Conservation (phyloP, 805 yeast genomes). For the Zygosaccharomyces siamensis region DNA sequence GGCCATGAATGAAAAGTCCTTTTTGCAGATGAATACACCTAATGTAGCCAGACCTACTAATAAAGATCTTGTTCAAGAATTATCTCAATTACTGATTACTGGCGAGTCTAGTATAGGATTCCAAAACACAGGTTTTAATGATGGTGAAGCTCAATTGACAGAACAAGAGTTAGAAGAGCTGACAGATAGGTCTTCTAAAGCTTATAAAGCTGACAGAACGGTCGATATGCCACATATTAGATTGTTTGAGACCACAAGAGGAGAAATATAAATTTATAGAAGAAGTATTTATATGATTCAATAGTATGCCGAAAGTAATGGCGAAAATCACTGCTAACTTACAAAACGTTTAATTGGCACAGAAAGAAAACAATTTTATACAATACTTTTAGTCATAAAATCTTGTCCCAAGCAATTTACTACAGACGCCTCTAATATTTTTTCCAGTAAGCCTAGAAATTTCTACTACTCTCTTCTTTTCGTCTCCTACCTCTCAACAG, state of each 20-base stretch:
- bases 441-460: too few species aligned
- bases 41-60: conserved; percentile 22
- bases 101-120: conserved; percentile 39
- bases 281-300: not conserved
- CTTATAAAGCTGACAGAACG: conserved; percentile 35
- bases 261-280: conserved; percentile 8
- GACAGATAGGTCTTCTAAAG: conserved; percentile 43
- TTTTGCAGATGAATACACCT: conserved; percentile 15
- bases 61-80: conserved; percentile 37
- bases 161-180: conserved; percentile 46
- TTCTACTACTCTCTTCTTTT: too few species aligned
- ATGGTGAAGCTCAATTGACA: conserved; percentile 29
- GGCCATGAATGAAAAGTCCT: conserved; percentile 32
- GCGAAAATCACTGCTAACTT: not conserved
- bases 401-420: too few species aligned
- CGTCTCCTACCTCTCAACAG: too few species aligned
- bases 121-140: conserved; percentile 23
- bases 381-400: not conserved
- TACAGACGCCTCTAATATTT: too few species aligned
- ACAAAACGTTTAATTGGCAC: not conserved
- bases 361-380: not conserved
- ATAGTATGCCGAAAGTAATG: not conserved
- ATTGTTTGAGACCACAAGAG: conserved; percentile 38
- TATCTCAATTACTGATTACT: conserved; percentile 39
- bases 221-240: conserved; percentile 35